A percentile compares a stretch with the other conserved stretches of the same genome.
These are phyloP conservation scores for Drosera spatulata DNA, from an alignment of 179 eudicot genomes.

Conservation along the genomic window DNA sequence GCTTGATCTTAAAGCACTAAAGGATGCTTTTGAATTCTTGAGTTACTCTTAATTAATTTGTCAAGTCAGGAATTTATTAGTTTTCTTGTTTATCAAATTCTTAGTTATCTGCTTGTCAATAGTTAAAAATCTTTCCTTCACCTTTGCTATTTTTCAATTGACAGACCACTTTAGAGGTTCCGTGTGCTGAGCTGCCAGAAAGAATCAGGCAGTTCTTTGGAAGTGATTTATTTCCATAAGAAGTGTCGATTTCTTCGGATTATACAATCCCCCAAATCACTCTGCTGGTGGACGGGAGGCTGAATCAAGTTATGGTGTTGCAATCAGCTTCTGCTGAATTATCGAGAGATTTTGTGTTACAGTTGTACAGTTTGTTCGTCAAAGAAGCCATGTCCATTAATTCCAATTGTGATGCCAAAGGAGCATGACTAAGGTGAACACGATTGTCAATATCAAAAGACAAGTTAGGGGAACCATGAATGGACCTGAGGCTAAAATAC, in stretches of 20 bases:
- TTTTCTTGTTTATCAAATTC: no score
- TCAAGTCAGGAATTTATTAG: no score
- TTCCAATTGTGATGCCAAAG: constrained; percentile 12
- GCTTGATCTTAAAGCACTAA: no score
- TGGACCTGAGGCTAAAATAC: constrained; percentile 16
- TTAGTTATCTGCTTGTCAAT: no score
- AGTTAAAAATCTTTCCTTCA: no score
- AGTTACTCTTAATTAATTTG: no score
- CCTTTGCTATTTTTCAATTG: constrained; percentile 5
- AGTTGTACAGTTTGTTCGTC: constrained; percentile 58
- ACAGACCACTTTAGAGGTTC: constrained; percentile 87
- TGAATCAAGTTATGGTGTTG: constrained; percentile 41
- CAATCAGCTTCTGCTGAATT: constrained; percentile 47
- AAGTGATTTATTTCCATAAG: constrained; percentile 18
- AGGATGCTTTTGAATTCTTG: no score
- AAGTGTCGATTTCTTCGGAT: constrained; percentile 20
- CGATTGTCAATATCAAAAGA: constrained; percentile 7
- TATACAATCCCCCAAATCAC: constrained; percentile 43
- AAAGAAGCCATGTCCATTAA: constrained; percentile 26
- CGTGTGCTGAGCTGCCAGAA: constrained; percentile 45
- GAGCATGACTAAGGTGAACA: constrained; percentile 19
- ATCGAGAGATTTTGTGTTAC: constrained; percentile 46
- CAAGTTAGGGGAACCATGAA: constrained; percentile 17
- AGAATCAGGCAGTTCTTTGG: constrained; percentile 59
- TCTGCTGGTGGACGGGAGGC: constrained; percentile 45